Base-by-base conservation (phyloP, 2,329 filamentous ascomycete species). In the Davidsoniella neocaledoniae region DNA sequence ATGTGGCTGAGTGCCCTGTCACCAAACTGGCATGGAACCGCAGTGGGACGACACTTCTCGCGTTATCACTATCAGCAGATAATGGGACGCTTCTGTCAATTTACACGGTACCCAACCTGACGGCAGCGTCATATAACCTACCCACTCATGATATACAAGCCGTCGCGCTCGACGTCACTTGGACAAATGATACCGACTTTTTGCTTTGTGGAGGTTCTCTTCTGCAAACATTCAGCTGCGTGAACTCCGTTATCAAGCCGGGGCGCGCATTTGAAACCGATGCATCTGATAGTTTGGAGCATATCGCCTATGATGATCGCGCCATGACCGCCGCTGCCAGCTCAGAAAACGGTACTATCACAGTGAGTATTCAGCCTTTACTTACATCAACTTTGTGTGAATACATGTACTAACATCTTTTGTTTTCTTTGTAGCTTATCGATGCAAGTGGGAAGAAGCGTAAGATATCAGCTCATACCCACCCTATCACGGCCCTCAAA, bases 11-110 rank as follows among this genome's bases (percentile, higher is more conserved):
- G 55, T 69, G 75, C n/a, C 76, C 77, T 12, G 66, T 81, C 44
- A 71, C 77, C 56, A 78, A 76, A 59, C 64, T 81, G 19, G 68
- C 69, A 43, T 81, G 77, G 76, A 79, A 76, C 57, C 71, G 71
- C 2, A 68, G 63, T 54, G 72, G 72, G 54, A 66, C 68, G 1
- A 67, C 68, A n/a, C 67, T 79, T 29, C 63, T 81, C 12, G 70
- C 71, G 54, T 69, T 81, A 42, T 73, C 73, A 2, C 52, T 43
- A 26, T 46, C 51, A 5, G 74, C 75, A 0, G 69, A 73, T 51
- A 71, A 71, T 46, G 67, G 64, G 37, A 49, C 48, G 12, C 47
- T 53, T 21, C 39, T 53, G 1, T 50, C 51, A 4, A 41, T 46
- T n/a, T 53, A 50, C 39, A 44, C 49, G 21, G 52, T 47, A 4